These are phyloP conservation scores for Rossbeevera mucosa DNA, from an alignment of 768 basidiomycete genomes.

Conservation along the genomic window DNA sequence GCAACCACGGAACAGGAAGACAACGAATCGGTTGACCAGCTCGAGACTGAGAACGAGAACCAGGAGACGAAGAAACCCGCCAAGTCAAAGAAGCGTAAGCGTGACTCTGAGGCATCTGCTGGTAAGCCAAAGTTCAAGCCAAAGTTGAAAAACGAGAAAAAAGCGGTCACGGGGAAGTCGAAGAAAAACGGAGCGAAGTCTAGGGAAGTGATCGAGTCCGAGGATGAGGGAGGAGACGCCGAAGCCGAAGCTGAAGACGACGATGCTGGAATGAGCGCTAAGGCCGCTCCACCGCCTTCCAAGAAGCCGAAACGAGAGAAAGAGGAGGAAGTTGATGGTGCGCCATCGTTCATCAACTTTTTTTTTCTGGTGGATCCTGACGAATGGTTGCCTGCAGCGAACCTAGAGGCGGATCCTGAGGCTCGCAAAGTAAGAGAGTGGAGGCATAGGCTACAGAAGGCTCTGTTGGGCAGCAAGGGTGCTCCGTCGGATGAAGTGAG, in stretches of 20 bases:
- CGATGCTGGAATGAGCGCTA: slow-evolving; percentile 48
- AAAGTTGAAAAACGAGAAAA: slow-evolving; percentile 44
- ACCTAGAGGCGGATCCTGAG: slow-evolving; percentile 52
- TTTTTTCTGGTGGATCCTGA: slow-evolving; percentile 6
- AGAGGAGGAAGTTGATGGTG: slow-evolving; percentile 59
- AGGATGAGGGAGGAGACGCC: slow-evolving; percentile 51
- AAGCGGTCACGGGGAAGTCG: slow-evolving; percentile 27
- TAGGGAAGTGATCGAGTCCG: slow-evolving; percentile 61
- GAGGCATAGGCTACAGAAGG: slow-evolving; percentile 90
- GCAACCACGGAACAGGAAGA: slow-evolving; percentile 45
- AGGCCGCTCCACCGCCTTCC: slow-evolving; percentile 54
- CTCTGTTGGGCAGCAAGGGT: slow-evolving; percentile 64
- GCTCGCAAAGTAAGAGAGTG: slow-evolving; percentile 80
- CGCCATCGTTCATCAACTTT: slow-evolving; percentile 20
- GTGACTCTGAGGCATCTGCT: slow-evolving; percentile 48
- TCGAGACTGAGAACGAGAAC: slow-evolving; percentile 48
- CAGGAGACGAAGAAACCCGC: slow-evolving; percentile 47
- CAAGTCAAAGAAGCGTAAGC: slow-evolving; percentile 57
- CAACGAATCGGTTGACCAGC: slow-evolving; percentile 64
- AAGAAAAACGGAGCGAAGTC: slow-evolving; percentile 60
- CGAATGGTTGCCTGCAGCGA: slow-evolving; percentile 26
- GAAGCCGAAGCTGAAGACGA: slow-evolving; percentile 45
- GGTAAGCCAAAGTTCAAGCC: slow-evolving; percentile 39
- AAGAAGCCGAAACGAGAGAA: slow-evolving; percentile 62
- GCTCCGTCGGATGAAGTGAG: slow-evolving; percentile 62